Conservation (phyloP, 2,329 filamentous ascomycete genomes). For the Cladosporium phlei region DNA sequence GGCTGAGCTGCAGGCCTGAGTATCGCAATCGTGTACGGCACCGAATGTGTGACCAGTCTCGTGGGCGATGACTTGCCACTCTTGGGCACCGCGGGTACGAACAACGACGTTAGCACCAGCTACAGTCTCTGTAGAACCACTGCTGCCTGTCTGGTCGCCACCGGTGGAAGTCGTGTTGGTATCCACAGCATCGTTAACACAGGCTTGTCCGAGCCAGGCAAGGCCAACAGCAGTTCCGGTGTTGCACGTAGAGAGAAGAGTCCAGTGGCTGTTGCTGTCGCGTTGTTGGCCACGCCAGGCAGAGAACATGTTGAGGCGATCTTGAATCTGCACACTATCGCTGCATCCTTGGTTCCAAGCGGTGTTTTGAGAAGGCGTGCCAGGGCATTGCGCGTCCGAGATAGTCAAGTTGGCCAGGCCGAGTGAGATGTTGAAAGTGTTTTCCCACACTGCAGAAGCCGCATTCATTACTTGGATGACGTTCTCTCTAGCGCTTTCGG, state of each 20-base stretch:
- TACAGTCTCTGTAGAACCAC: constrained; percentile 60
- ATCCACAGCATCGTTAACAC: constrained; percentile 53
- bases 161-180: constrained; percentile 38
- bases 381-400: constrained; percentile 69
- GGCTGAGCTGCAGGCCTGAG: constrained; percentile 59
- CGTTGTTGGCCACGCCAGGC: constrained; percentile 72
- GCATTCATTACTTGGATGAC: constrained; percentile 80
- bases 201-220: constrained; percentile 88
- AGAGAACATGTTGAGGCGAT: constrained; percentile 82
- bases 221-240: constrained; percentile 83
- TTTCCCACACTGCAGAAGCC: constrained; percentile 83
- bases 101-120: constrained; percentile 87
- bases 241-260: constrained; percentile 73
- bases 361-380: constrained; percentile 58
- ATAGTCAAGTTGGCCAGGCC: constrained; percentile 83
- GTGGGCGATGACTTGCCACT: constrained; percentile 96
- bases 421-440: constrained; percentile 89
- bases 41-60: constrained; percentile 93
- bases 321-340: constrained; percentile 58
- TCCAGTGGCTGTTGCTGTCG: constrained; percentile 92
- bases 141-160: constrained; percentile 31
- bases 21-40: constrained; percentile 86
- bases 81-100: constrained; percentile 60
- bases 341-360: constrained; percentile 82
- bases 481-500: constrained; percentile 62